phyloP scores from a whole-genome alignment of 306 rosid genomes.

The Betula pendula region DNA sequence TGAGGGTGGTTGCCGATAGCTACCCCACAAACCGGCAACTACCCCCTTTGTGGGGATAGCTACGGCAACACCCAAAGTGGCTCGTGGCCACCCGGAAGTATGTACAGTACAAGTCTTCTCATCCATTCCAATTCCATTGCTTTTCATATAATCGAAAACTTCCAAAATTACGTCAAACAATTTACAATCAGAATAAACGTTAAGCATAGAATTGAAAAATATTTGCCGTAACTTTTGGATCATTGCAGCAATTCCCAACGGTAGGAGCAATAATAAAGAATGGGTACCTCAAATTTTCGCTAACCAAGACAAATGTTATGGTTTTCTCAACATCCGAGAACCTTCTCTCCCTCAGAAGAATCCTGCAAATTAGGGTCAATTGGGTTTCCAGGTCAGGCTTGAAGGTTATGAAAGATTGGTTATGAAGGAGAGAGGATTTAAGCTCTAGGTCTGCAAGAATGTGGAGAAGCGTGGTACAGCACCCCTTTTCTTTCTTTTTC shows the following conservation, averaged over 20 bases:
- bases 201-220: conserved; percentile 27
- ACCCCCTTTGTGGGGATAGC: no score
- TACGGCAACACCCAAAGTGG: no score
- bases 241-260: conserved; percentile 18
- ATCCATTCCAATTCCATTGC: no score
- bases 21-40: no score
- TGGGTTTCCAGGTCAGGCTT: conserved; percentile 35
- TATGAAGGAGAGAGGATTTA: conserved; percentile 27
- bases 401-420: conserved; percentile 27
- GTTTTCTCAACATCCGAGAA: conserved; percentile 22
- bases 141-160: conserved; percentile 29
- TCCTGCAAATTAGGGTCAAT: conserved; percentile 30
- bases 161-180: conserved; percentile 18
- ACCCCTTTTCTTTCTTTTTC: no score
- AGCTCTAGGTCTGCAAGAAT: conserved; percentile 29
- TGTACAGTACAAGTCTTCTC: conserved; percentile 39
- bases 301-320: conserved; percentile 14
- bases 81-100: no score
- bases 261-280: conserved; percentile 34
- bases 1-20: no score
- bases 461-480: conserved; percentile 22
- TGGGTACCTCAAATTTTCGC: conserved; percentile 21
- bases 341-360: conserved; percentile 28
- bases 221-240: conserved; percentile 15
- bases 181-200: conserved; percentile 24